Evolutionary conservation across 768 basidiomycete species (phyloP), one percentile per base, ranked within the genome.

Genomic region (Botryobasidium botryosum): DNA sequence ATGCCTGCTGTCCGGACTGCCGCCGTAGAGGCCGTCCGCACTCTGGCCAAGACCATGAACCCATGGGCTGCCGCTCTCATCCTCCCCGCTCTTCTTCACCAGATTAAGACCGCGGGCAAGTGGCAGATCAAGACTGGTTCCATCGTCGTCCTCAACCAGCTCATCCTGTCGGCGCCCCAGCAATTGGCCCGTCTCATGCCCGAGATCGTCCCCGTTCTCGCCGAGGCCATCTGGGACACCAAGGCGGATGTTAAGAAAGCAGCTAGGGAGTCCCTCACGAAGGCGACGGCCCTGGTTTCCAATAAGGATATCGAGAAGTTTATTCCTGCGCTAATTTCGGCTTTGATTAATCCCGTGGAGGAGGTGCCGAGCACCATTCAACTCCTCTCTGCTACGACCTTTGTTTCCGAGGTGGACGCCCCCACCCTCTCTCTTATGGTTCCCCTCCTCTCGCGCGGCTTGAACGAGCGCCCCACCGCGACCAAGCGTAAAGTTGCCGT

Each of bases 211-310:
- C 90, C 91, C 50, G 70, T 96, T 56, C 85, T 97, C 56, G 64
- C 91, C 28, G 91, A 88, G 59, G 87, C 82, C 48, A 92, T 97
- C 56, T 97, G 92, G 92, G 91, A 94, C 64, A 92, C 88, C 64
- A 96, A 96, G 68, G 77, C 88, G 38, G 88, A 94, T 52, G 92
- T 96, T 63, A 96, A 97, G 79, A 94, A 96, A 72, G 84, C 86
- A 31, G 90, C 92, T 49, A 86, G 87, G 59, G 79, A 84, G 61
- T 79, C 90, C 51, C 77, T 96, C 58, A 85, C 85, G 56, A 91
- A 90, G 71, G 79, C 88, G 52, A 87, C 84, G 56, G 86, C 86
- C 57, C 69, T 96, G 53, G 75, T 94, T 53, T 88, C 88, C 54
- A 96, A 96, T 80, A 96, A 94, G 79, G 91, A 50, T 36, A 48